Evolutionary conservation across 768 basidiomycete species (phyloP), one percentile per base, ranked within the genome.

Genomic region (Artomyces pyxidatus): DNA sequence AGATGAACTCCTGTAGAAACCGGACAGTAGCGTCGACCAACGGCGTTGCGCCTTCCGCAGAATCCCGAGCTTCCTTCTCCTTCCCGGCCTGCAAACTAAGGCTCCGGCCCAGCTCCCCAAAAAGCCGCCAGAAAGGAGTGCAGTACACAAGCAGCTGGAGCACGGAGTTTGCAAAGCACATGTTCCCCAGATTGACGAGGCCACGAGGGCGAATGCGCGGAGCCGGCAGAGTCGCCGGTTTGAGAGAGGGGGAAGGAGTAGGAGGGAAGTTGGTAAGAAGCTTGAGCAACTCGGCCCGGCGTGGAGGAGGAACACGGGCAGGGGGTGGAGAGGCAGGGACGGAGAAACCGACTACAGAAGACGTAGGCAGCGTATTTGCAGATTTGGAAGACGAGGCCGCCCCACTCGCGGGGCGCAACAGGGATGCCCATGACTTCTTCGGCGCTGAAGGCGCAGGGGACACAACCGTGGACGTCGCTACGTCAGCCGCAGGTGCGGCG

Each of bases 141-240:
- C 86, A 91, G 65, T 92, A 95, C 1, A 94, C 77, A 25, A 99
- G 73, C 1, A 87, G 80, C 68, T 98, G 95, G 26, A 99, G 70
- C 21, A 97, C 88, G 0, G 92, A 82, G 59, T 97, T 99, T 25
- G 93, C 93, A 61, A 97, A 99, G 64, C 95, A 99, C 83, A 97
- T 84, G 66, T 99, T 99, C 0, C 95, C 94, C 2, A 80, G 85
- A 65, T 99, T 99, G 57, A 98, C 74, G 42, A 99, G 68, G 4
- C 95, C 95, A 12, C 94, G 74, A 0, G 89, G 80, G 6, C 73
- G 70, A 28, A 88, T 76, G 42, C 63, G 65, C 2, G 66, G 58
- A 46, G 56, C 51, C 9, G 55, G 54, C 17, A 58, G 48, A 26
- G 38, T 17, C 17, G 22, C 21, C 14, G 32, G 32, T 17, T 17